phyloP scores from a whole-genome alignment of 352 stramenopile genomes.

The Aphanomyces stellatus region DNA sequence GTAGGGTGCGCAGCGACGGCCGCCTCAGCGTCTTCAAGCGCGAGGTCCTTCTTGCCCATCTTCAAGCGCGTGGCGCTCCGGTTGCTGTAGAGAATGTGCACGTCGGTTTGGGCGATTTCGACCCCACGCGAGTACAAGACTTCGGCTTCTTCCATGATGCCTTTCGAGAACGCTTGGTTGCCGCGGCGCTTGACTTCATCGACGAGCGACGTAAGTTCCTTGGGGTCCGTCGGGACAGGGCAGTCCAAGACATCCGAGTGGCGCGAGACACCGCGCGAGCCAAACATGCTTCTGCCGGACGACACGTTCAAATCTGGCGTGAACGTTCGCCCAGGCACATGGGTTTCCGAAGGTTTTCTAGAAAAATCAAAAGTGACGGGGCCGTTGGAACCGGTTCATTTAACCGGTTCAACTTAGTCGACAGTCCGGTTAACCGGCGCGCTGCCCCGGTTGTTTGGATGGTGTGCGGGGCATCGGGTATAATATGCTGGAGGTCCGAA shows the following conservation, averaged over 20 bases:
- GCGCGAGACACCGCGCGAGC: constrained; percentile 48
- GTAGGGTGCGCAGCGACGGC: constrained; percentile 44
- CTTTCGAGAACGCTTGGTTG: constrained; percentile 81
- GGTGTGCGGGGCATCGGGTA: not conserved
- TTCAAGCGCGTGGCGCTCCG: constrained; percentile 72
- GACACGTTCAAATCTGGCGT: not conserved
- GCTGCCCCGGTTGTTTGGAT: not conserved
- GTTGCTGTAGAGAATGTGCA: constrained; percentile 86
- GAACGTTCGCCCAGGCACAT: not conserved
- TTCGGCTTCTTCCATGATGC: constrained; percentile 87
- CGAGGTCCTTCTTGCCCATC: constrained; percentile 63
- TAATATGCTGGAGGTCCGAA: no score
- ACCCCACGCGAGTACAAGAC: constrained; percentile 95
- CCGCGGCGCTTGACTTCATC: constrained; percentile 83
- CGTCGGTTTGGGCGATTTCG: constrained; percentile 63
- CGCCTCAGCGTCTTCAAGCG: constrained; percentile 59
- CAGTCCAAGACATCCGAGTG: constrained; percentile 76
- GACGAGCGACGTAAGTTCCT: constrained; percentile 54
- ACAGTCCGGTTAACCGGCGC: not conserved
- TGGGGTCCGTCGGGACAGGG: constrained; percentile 33
- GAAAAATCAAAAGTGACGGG: constrained; percentile 1
- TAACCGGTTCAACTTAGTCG: not conserved
- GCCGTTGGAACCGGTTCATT: no score
- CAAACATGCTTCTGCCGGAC: constrained; percentile 40
- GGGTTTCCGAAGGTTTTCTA: constrained; percentile 5